These are phyloP conservation scores for Neurospora tetraspora DNA, from an alignment of 495 filamentous ascomycete genomes.

Conservation along the genomic window DNA sequence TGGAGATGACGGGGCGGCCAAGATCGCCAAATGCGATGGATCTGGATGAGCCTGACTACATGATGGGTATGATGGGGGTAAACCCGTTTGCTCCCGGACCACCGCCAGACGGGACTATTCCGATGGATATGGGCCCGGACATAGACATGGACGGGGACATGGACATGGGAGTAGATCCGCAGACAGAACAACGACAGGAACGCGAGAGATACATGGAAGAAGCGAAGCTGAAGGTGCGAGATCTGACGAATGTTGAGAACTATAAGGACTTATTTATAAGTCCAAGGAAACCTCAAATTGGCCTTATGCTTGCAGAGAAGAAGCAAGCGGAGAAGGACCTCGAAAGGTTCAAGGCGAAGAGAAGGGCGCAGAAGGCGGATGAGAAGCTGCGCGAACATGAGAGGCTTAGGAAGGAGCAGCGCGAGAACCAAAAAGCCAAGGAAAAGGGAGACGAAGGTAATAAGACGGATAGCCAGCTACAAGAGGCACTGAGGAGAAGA, in stretches of 20 bases:
- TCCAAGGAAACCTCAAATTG: background rate
- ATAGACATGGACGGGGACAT: background rate
- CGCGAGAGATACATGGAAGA: background rate
- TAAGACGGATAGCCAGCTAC: background rate
- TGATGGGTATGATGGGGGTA: background rate
- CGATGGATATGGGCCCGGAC: background rate
- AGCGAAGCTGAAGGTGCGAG: background rate
- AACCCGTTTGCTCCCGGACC: background rate
- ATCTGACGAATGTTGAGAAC: background rate
- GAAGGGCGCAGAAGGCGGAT: background rate
- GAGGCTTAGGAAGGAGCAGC: background rate
- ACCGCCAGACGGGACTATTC: background rate
- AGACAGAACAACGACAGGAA: background rate
- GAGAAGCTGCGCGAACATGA: background rate
- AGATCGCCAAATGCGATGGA: background rate
- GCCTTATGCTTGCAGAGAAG: background rate
- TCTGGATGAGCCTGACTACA: background rate
- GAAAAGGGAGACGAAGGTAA: background rate
- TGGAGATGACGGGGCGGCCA: background rate
- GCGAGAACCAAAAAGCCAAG: background rate
- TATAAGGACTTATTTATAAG: background rate
- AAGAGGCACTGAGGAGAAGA: background rate
- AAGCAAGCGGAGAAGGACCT: background rate
- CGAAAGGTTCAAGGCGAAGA: background rate
- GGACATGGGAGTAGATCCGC: background rate